Evolutionary conservation across 768 basidiomycete species (phyloP), one percentile per base, ranked within the genome.

Genomic region (Coprinellus micaceus): DNA sequence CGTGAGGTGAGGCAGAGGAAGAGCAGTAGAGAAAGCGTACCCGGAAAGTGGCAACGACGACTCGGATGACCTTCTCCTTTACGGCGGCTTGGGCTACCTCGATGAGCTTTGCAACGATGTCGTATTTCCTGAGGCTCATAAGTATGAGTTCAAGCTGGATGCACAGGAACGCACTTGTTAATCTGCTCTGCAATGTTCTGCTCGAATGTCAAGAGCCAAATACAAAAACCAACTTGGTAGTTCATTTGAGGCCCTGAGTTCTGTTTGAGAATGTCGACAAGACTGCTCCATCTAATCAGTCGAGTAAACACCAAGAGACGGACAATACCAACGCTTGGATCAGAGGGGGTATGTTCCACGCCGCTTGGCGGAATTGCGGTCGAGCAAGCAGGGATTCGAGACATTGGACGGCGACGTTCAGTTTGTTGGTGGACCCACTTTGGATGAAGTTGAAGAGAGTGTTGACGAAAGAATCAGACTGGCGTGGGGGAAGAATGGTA

Each of bases 61-160:
- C 89, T 9, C 97, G 86, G 58, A 93, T 89, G 26, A 99, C 92
- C 71, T 99, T 99, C 74, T 98, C 96, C 70, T 99, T 99, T 29
- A 91, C 89, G 4, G 95, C 95, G 5, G 77, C 82, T 67, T 95
- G 91, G 2, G 94, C 94, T 37, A 93, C 83, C 45, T 88, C 82
- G 29, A 87, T 85, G 37, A 99, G 77, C 22, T 91, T 74, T 24
- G 94, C 91, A 62, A 97, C 86, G 33, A 98, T 80, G 66, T 96
- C 91, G 69, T 86, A 96, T 69, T 87, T 89, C 75, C 94, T 97
- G 61, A 21, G n/a, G 3, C 9, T 37, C 3, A 19, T 26, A 40
- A 29, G 36, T 24, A 22, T 39, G 40, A n/a, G 25, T 26, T 25
- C 26, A 21, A 29, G 19, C 19, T 6, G 7, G 11, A 30, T 25